Conservation (phyloP, 495 filamentous ascomycete species). For the Terfezia boudieri region DNA sequence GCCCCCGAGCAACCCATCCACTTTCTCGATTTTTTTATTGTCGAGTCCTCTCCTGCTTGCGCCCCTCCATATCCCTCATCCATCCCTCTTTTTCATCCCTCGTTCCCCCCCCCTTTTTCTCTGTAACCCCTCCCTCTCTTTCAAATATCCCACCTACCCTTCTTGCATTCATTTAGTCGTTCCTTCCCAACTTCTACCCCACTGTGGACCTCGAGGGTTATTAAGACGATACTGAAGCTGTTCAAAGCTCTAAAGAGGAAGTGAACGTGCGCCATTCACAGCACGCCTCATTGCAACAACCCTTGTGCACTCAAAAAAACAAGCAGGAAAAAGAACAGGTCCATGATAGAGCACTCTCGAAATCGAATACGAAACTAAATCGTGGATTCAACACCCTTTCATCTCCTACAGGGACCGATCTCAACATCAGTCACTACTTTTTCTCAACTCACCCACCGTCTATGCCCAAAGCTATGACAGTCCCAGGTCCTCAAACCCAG, state of each 20-base stretch:
- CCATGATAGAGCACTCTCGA: slow-evolving; percentile 17
- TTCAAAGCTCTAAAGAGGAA: background rate
- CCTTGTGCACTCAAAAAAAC: background rate
- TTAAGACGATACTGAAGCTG: background rate
- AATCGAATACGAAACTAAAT: slow-evolving; percentile 16
- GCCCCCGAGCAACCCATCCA: slow-evolving; percentile 15
- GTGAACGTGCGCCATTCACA: no score
- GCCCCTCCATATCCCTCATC: slow-evolving; percentile 17
- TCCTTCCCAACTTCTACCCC: background rate
- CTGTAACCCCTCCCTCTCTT: slow-evolving; percentile 21
- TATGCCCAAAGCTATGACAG: slow-evolving; percentile 32
- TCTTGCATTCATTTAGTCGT: slow-evolving; percentile 10
- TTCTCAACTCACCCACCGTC: slow-evolving; percentile 33
- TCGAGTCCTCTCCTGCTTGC: slow-evolving; percentile 9
- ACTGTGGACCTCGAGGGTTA: background rate
- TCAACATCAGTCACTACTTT: slow-evolving; percentile 24
- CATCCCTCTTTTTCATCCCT: slow-evolving; percentile 13
- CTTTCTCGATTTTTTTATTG: slow-evolving; percentile 20
- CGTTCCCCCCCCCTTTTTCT: slow-evolving; percentile 22
- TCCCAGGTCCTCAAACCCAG: slow-evolving; percentile 34
- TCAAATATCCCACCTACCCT: slow-evolving; percentile 6
- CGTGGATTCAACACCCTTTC: slow-evolving; percentile 20
- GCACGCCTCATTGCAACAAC: no score
- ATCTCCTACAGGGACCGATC: slow-evolving; percentile 18
- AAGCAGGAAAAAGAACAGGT: slow-evolving; percentile 4